These are phyloP conservation scores for Thermothielavioides terrestris DNA, from an alignment of 495 filamentous ascomycete species.

Conservation along the genomic window DNA sequence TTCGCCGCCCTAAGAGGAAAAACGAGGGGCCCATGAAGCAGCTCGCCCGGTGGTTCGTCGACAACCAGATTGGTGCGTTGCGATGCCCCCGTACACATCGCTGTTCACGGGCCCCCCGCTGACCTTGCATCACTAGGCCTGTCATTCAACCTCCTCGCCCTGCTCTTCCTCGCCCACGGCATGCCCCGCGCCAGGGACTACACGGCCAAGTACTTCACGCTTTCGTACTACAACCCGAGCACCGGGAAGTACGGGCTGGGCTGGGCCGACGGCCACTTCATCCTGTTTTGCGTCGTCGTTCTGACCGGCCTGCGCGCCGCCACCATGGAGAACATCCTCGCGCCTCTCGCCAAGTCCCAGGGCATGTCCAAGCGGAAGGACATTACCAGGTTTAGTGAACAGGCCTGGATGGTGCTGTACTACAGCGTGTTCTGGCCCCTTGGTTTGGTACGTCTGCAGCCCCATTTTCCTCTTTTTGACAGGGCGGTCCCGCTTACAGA, in stretches of 20 bases:
- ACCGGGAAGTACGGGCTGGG: conserved; percentile 65
- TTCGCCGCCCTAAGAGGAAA: conserved; percentile 39
- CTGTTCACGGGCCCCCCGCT: not conserved
- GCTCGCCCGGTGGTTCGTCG: conserved; percentile 41
- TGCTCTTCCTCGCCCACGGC: conserved; percentile 68
- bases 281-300: conserved; percentile 68
- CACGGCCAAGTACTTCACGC: conserved; percentile 74
- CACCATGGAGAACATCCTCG: conserved; percentile 76
- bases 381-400: conserved; percentile 76
- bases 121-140: conserved; percentile 16
- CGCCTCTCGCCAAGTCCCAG: conserved; percentile 57
- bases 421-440: conserved; percentile 68
- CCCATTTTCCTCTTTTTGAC: not conserved
- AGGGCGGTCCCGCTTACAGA: conserved; percentile 17
- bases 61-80: conserved; percentile 46
- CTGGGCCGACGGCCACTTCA: conserved; percentile 69
- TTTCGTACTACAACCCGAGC: conserved; percentile 69
- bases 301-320: conserved; percentile 83
- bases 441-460: conserved; percentile 60
- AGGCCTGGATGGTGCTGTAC: conserved; percentile 83
- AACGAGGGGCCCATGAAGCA: conserved; percentile 35
- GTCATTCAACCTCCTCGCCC: conserved; percentile 51
- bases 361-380: conserved; percentile 69
- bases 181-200: conserved; percentile 70
- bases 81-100: not conserved